Evolutionary conservation across 306 rosid species (phyloP).

Genomic region (Coriaria nepalensis): DNA sequence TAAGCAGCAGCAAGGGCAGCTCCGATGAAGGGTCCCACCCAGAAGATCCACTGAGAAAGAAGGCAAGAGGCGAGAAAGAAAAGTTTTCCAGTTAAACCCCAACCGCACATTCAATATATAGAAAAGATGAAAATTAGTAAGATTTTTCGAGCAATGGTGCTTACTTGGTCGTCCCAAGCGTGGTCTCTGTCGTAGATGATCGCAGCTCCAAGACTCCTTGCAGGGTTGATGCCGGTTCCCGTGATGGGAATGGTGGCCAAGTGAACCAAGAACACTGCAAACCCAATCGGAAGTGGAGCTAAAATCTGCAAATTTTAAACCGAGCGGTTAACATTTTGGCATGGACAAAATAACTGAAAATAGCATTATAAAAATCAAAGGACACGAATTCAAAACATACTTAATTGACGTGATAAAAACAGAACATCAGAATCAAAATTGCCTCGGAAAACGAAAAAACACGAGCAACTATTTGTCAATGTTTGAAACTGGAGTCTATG

Average conservation of each 20-base stretch:
- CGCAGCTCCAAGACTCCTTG: conserved; percentile 94
- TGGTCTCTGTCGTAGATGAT: conserved; percentile 53
- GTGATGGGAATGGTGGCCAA: conserved; percentile 95
- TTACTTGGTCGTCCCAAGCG: conserved; percentile 79
- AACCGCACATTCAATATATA: not conserved
- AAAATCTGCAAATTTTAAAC: conserved; percentile 48
- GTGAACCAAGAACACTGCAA: conserved; percentile 91
- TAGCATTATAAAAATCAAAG: no score
- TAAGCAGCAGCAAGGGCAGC: conserved; percentile 83
- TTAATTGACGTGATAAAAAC: no score
- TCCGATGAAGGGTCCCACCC: conserved; percentile 93
- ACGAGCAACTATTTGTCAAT: no score
- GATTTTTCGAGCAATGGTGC: not conserved
- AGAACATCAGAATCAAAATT: no score
- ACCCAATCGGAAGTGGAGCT: conserved; percentile 95
- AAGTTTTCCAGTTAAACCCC: conserved; percentile 4
- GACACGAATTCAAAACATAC: no score
- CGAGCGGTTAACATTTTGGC: no score
- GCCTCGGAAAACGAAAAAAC: no score
- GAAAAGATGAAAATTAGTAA: not conserved
- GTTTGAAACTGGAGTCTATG: no score
- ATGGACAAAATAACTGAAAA: no score
- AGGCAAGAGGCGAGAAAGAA: not conserved
- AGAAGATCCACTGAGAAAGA: conserved; percentile 73
- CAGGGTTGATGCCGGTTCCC: conserved; percentile 87